Conservation (phyloP, 805 yeast genomes). For the Candida sanyiensis region DNA sequence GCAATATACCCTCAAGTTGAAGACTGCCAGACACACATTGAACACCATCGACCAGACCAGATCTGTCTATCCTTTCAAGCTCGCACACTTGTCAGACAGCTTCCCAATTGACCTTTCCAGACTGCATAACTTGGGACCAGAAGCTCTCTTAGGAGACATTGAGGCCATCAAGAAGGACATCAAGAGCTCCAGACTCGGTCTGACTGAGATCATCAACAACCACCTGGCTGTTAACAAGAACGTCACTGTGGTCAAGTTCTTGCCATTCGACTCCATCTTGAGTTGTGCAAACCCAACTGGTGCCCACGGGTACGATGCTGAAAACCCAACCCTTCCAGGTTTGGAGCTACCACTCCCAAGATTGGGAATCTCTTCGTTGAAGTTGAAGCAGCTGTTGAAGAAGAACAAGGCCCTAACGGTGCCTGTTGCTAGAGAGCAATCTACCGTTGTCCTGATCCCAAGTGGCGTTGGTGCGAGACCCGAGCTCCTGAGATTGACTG, state of each 20-base stretch:
- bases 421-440: constrained; percentile 69
- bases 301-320: constrained; percentile 58
- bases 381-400: constrained; percentile 57
- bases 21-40: constrained; percentile 65
- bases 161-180: constrained; percentile 47
- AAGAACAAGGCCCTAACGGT: constrained; percentile 39
- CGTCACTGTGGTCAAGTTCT: constrained; percentile 62
- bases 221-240: constrained; percentile 73
- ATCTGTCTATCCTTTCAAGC: constrained; percentile 90
- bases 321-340: constrained; percentile 63
- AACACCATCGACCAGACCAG: constrained; percentile 62
- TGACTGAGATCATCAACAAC: constrained; percentile 73
- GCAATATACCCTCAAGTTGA: constrained; percentile 67
- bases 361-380: constrained; percentile 63
- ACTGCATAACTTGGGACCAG: constrained; percentile 26
- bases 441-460: constrained; percentile 62
- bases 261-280: constrained; percentile 63
- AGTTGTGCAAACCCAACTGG: constrained; percentile 64
- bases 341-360: constrained; percentile 72
- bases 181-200: constrained; percentile 63
- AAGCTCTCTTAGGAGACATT: constrained; percentile 30
- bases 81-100: constrained; percentile 57
- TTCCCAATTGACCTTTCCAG: constrained; percentile 51
- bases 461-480: constrained; percentile 35
- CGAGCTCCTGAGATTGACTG: constrained; percentile 74